These are phyloP conservation scores for Saturnispora dispora DNA, from an alignment of 805 yeast genomes.

Conservation along the genomic window DNA sequence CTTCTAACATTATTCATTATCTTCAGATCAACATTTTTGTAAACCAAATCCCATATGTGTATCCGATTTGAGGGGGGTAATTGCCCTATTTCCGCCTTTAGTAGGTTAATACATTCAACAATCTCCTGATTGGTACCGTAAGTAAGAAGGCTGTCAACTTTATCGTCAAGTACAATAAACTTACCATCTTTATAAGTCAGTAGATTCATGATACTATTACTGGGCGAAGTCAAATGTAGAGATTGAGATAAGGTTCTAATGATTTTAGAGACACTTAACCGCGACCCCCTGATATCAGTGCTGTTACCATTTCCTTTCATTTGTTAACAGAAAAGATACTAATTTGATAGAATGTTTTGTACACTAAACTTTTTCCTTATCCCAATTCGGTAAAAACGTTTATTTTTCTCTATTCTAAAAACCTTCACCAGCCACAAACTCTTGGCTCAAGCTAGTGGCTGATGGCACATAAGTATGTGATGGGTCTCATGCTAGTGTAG, in stretches of 20 bases:
- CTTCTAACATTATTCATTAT: constrained; percentile 30
- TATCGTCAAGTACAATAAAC: constrained; percentile 13
- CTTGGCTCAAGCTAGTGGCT: neutral
- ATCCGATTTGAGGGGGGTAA: constrained; percentile 51
- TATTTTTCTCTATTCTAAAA: neutral
- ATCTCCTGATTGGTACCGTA: constrained; percentile 25
- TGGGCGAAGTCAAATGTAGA: constrained; percentile 6
- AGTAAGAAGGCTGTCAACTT: constrained; percentile 15
- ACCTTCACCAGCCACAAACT: neutral
- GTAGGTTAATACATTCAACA: constrained; percentile 41
- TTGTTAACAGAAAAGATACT: neutral
- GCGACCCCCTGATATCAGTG: neutral
- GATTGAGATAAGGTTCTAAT: constrained; percentile 10
- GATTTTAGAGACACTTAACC: constrained; percentile 4
- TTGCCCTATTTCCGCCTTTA: constrained; percentile 42
- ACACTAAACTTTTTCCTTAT: neutral
- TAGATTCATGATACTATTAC: constrained; percentile 1
- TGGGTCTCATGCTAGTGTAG: neutral
- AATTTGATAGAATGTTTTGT: neutral
- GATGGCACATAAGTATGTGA: neutral
- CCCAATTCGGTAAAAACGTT: neutral
- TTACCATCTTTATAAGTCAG: constrained; percentile 8
- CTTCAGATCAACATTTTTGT: constrained; percentile 38
- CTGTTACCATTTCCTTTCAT: neutral
- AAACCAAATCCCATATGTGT: constrained; percentile 67